Evolutionary conservation across 257 asterid genomes (phyloP), one percentile per base, ranked within the genome.

Genomic region (Perilla frutescens): DNA sequence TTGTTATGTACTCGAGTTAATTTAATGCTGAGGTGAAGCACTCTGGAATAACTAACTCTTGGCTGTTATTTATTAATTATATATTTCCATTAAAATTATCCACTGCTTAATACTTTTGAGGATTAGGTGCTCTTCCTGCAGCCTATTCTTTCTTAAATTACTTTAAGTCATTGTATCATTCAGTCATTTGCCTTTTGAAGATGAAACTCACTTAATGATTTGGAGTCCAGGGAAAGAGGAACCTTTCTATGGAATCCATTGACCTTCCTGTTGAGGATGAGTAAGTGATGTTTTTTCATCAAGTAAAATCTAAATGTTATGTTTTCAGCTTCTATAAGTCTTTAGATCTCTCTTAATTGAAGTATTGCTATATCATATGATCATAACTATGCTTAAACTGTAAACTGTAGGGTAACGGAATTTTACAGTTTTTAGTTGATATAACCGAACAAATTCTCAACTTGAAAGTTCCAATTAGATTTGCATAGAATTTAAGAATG

Each of bases 201-300:
- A 51, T 73, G 15, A 37, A 48, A 65, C 68, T 66, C 56, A 61
- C 69, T 39, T 73, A 26, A 40, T 76, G 44, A 54, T 9, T 84
- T 74, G 76, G 78, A 48, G 34, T 80, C 66, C 82, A 92, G 98
- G 99, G 79, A 81, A 90, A 81, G 91, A 95, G 89, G 91, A 89
- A 92, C 80, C 94, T 85, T 39, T 88, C 97, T 11, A 87, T 81
- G 93, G 99, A 95, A 66, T 89, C 98, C 65, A 84, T 87, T 60
- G 96, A 87, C 62, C 76, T 83, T 77, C 80, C 86, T 44, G 39
- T 36, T 65, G 96, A 87, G 10, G 96, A 90, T 5, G 96, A 87
- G 99, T 95, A 87, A 92, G 99, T 90, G 76, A 81, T 74, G 65
- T 58, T 61, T 78, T 68, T 45, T 70, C 77, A 41, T 62, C 44